These are phyloP conservation scores for Pseudogymnoascus pannorum DNA, from an alignment of 2,329 filamentous ascomycete genomes.

Conservation along the genomic window DNA sequence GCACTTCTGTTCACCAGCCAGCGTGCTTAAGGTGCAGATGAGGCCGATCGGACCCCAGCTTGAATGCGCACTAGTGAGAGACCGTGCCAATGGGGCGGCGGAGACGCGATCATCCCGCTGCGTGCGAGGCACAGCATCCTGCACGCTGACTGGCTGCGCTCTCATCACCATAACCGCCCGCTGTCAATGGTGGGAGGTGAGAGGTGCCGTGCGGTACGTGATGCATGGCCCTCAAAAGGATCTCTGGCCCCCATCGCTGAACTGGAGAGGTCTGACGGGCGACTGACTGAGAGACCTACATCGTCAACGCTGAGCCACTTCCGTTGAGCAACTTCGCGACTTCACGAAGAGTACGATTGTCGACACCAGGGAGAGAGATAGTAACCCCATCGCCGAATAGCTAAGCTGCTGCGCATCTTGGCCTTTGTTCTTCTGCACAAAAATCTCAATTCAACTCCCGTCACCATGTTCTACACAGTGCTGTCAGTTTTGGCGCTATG, in stretches of 20 bases:
- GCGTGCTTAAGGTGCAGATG: constrained; percentile 4
- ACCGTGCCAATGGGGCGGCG: not conserved
- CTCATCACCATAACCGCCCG: not conserved
- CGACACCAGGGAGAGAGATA: not conserved
- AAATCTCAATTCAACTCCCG: not conserved
- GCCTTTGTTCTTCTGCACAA: not conserved
- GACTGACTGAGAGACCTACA: constrained; percentile 7
- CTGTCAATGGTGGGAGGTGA: constrained; percentile 4
- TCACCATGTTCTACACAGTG: not conserved
- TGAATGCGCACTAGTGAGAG: not conserved
- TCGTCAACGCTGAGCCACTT: not conserved
- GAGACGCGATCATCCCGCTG: constrained; percentile 4
- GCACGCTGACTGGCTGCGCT: not conserved
- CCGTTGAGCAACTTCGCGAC: not conserved
- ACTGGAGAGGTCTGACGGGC: constrained; percentile 4
- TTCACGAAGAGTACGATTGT: constrained; percentile 5
- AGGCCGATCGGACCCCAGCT: not conserved
- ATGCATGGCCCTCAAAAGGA: constrained; percentile 3
- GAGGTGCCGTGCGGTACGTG: not conserved
- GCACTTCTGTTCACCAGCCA: constrained; percentile 1
- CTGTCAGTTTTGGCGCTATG: not conserved
- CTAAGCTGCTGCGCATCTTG: constrained; percentile 6
- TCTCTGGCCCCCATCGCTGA: constrained; percentile 4
- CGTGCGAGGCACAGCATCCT: not conserved
- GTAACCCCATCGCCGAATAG: not conserved